These are phyloP conservation scores for Ensete ventricosum DNA, from an alignment of 176 grass and related monocot genomes.

Conservation along the genomic window DNA sequence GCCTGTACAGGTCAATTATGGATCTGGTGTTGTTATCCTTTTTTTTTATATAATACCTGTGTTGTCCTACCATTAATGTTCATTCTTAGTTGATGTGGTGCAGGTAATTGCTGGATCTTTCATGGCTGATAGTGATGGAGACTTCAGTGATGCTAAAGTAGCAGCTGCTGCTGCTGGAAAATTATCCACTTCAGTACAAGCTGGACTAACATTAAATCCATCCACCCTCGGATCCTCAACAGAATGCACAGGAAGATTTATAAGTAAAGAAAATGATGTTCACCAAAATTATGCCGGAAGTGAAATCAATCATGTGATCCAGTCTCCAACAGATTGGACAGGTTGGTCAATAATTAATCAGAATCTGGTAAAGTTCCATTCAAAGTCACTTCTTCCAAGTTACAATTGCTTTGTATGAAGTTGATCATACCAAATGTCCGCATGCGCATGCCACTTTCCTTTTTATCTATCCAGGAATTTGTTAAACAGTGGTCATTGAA, in stretches of 20 bases:
- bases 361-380: neutral
- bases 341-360: neutral
- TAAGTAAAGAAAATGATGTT: neutral
- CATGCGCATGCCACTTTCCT: neutral
- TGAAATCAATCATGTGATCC: conserved; percentile 1
- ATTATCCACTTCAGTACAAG: neutral
- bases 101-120: conserved; percentile 24
- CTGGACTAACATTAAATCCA: conserved; percentile 8
- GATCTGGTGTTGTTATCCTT: neutral
- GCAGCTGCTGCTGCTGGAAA: conserved; percentile 3
- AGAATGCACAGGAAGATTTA: conserved; percentile 3
- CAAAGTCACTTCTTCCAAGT: neutral
- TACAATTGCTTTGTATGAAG: neutral
- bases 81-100: neutral
- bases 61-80: neutral
- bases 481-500: neutral
- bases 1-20: conserved; percentile 14
- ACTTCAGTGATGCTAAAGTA: neutral
- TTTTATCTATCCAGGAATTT: neutral
- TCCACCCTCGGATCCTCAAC: neutral
- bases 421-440: neutral
- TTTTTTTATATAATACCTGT: neutral
- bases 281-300: neutral
- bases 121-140: conserved; percentile 3
- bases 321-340: conserved; percentile 16